Evolutionary conservation across 495 filamentous ascomycete species (phyloP).

Genomic region (Talaromyces proteolyticus): DNA sequence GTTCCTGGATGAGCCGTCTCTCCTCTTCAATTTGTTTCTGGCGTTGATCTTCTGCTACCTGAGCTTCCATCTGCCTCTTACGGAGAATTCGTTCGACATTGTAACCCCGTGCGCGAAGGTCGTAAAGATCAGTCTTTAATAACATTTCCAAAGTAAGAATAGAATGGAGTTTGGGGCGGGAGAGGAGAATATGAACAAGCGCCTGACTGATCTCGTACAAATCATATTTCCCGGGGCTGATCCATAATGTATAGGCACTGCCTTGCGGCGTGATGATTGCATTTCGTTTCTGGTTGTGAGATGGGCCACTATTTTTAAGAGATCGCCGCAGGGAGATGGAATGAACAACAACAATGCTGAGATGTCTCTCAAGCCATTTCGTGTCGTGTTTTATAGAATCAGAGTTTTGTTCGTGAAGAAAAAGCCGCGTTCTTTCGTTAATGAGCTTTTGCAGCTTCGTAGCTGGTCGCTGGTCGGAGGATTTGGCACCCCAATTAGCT

Average conservation of each 20-base stretch:
- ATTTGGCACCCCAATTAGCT: conserved; percentile 38
- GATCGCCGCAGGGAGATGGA: conserved; percentile 69
- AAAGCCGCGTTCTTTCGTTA: conserved; percentile 79
- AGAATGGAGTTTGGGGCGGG: conserved; percentile 78
- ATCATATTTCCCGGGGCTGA: conserved; percentile 61
- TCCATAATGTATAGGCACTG: conserved; percentile 43
- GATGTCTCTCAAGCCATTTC: conserved; percentile 83
- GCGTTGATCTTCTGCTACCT: conserved; percentile 76
- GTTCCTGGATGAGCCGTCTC: conserved; percentile 53
- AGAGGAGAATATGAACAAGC: conserved; percentile 70
- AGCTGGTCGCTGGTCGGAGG: conserved; percentile 47
- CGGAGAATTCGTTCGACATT: conserved; percentile 91
- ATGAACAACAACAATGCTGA: conserved; percentile 69
- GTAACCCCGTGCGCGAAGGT: conserved; percentile 77
- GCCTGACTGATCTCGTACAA: conserved; percentile 85
- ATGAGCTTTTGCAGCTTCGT: conserved; percentile 68
- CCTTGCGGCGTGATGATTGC: conserved; percentile 55
- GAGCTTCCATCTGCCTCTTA: conserved; percentile 74
- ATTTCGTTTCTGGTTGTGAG: conserved; percentile 62
- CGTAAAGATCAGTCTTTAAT: conserved; percentile 70
- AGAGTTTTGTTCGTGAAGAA: conserved; percentile 65
- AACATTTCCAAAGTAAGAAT: conserved; percentile 84
- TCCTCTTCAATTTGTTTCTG: conserved; percentile 75
- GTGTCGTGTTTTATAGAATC: conserved; percentile 74
- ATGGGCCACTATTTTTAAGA: conserved; percentile 58